Evolutionary conservation across 768 basidiomycete species (phyloP).

Genomic region (Phallus indusiatus): DNA sequence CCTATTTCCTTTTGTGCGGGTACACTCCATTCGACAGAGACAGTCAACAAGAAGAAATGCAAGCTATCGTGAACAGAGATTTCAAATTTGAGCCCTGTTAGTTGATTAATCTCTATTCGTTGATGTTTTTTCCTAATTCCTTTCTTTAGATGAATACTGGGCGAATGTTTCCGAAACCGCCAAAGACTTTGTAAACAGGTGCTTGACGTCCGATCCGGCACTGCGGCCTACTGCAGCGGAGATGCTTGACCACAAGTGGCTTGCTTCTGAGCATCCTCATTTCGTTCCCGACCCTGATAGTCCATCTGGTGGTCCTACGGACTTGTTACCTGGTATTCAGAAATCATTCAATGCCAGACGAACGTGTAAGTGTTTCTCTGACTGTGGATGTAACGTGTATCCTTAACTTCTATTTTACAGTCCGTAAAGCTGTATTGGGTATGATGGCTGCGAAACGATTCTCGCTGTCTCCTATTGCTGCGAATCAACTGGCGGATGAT

Average conservation of each 20-base stretch:
- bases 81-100: conserved; percentile 77
- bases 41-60: conserved; percentile 79
- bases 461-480: conserved; percentile 34
- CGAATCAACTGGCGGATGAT: conserved; percentile 45
- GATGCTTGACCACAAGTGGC: conserved; percentile 71
- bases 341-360: conserved; percentile 82
- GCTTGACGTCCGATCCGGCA: conserved; percentile 77
- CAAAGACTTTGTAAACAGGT: conserved; percentile 69
- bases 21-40: conserved; percentile 98
- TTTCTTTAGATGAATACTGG: conserved; percentile 67
- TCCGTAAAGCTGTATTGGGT: conserved; percentile 80
- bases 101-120: conserved; percentile 5
- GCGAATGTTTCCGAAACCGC: conserved; percentile 74
- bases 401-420: conserved; percentile 28
- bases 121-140: neutral
- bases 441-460: conserved; percentile 83
- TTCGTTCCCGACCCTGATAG: conserved; percentile 56
- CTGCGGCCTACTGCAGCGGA: conserved; percentile 72
- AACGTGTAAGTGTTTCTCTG: conserved; percentile 49
- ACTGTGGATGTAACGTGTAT: neutral
- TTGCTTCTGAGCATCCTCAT: conserved; percentile 59
- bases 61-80: conserved; percentile 89
- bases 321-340: conserved; percentile 84
- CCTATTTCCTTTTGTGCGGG: conserved; percentile 87
- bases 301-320: conserved; percentile 49